phyloP scores from a whole-genome alignment of 1,139 yeast species.

The Hyphopichia fennica region DNA sequence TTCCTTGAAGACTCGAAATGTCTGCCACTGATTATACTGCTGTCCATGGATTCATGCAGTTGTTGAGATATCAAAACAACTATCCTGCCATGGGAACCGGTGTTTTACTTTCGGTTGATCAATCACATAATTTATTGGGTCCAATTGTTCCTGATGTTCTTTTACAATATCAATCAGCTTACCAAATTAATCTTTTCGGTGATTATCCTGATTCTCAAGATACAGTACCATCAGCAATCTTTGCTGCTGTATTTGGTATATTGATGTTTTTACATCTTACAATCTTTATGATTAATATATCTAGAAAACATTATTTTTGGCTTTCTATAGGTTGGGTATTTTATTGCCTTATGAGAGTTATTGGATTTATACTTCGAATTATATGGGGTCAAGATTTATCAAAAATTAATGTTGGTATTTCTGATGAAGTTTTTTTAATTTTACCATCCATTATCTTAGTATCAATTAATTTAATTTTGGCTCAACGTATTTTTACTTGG shows the following conservation, averaged over 20 bases:
- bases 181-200: conserved; percentile 62
- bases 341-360: conserved; percentile 50
- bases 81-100: conserved; percentile 58
- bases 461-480: conserved; percentile 62
- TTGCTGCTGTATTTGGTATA: conserved; percentile 54
- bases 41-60: conserved; percentile 31
- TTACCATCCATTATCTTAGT: conserved; percentile 57
- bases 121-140: conserved; percentile 27
- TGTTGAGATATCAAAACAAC: conserved; percentile 30
- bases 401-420: conserved; percentile 52
- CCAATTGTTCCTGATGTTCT: conserved; percentile 36
- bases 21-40: conserved; percentile 15
- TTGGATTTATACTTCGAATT: conserved; percentile 64
- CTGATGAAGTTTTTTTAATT: conserved; percentile 59
- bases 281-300: conserved; percentile 51
- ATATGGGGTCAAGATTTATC: conserved; percentile 56
- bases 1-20: not conserved
- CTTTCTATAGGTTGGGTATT: conserved; percentile 55
- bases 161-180: conserved; percentile 30
- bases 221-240: conserved; percentile 61
- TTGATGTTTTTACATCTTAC: conserved; percentile 47
- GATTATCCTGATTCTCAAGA: conserved; percentile 60
- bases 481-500: conserved; percentile 81
- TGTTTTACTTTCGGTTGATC: conserved; percentile 29
- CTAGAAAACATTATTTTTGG: conserved; percentile 67